Evolutionary conservation across 768 basidiomycete genomes (phyloP).

Genomic region (Dacryopinax spathularia): DNA sequence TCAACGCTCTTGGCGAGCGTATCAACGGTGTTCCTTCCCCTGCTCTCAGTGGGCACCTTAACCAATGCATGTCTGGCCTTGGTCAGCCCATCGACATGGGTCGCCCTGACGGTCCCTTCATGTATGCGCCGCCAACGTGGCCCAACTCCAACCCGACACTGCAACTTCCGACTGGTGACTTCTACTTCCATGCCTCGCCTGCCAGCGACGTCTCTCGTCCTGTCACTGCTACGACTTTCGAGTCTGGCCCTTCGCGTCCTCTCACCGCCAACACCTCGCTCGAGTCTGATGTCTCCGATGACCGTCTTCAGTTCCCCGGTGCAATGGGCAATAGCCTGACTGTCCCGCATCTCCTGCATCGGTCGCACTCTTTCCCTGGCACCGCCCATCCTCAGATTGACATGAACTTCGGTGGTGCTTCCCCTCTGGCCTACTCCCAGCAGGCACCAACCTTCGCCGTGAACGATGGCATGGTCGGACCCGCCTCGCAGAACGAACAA

Average conservation of each 20-base stretch:
- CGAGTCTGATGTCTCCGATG: slow-evolving; percentile 1
- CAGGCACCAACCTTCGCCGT: neutral
- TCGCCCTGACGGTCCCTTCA: neutral
- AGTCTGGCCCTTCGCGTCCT: neutral
- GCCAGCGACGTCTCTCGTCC: neutral
- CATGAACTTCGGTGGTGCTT: slow-evolving; percentile 1
- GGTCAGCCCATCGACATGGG: neutral
- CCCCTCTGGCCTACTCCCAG: neutral
- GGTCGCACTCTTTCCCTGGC: neutral
- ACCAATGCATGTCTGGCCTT: slow-evolving; percentile 1
- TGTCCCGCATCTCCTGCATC: neutral
- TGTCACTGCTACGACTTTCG: neutral
- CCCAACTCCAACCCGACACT: neutral
- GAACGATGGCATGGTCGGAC: neutral
- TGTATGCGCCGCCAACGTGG: neutral
- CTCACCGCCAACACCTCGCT: neutral
- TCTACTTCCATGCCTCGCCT: neutral
- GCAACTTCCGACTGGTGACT: neutral
- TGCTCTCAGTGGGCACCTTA: neutral
- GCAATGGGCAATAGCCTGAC: slow-evolving; percentile 4
- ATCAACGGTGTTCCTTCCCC: slow-evolving; percentile 1
- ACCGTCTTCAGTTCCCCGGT: slow-evolving; percentile 1
- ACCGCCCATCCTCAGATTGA: neutral
- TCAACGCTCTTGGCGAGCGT: neutral
- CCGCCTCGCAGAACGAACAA: neutral